A percentile compares a stretch with the other conserved stretches of the same genome.
Evolutionary conservation across 202 grass and related monocot species (phyloP).

Genomic region (Zizania palustris): DNA sequence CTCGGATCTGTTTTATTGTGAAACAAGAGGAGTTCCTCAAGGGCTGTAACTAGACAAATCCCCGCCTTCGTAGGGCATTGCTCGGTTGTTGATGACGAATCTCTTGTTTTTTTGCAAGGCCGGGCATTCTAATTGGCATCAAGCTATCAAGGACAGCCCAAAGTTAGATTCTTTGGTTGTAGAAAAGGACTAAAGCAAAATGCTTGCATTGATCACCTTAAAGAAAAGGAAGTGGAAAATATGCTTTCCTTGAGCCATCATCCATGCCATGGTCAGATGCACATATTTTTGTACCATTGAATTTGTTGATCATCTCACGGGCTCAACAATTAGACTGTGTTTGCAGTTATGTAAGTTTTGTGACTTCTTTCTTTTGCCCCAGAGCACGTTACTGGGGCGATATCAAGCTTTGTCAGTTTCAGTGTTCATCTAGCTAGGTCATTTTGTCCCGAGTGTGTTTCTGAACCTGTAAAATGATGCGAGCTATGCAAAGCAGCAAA

Average conservation of each 20-base stretch:
- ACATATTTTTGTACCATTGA: background rate
- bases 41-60: background rate
- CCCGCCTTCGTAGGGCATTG: background rate
- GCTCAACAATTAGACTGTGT: too few species aligned
- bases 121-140: background rate
- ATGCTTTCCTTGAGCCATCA: background rate
- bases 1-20: too few species aligned
- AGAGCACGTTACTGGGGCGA: too few species aligned
- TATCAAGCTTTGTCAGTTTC: background rate
- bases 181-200: background rate
- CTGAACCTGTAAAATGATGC: background rate
- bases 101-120: background rate
- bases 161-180: background rate
- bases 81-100: too few species aligned
- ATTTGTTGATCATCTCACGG: too few species aligned
- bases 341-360: too few species aligned
- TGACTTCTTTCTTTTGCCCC: too few species aligned
- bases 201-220: background rate
- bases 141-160: background rate
- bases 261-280: background rate
- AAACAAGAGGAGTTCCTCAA: background rate
- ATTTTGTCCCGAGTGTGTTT: background rate
- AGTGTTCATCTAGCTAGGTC: background rate
- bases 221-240: background rate
- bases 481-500: background rate